Conservation (phyloP, 2,329 filamentous ascomycete genomes). For the Pseudopyricularia cyperi region DNA sequence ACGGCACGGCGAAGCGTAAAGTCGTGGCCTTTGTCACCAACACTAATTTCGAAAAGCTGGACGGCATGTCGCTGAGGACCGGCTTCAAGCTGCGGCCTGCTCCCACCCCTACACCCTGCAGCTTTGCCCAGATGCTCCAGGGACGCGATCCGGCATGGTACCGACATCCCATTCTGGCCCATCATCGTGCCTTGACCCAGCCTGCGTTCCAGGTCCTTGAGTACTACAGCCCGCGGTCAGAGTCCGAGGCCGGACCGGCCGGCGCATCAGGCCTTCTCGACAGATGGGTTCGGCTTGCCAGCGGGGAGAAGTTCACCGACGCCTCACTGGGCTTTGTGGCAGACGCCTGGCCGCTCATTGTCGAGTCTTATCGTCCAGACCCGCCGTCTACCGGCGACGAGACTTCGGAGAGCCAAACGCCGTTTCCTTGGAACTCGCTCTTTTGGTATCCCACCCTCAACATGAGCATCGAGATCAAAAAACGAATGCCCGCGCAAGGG, state of each 20-base stretch:
- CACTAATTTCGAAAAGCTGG: slow-evolving; percentile 16
- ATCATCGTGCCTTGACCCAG: slow-evolving; percentile 6
- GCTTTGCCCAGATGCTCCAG: slow-evolving; percentile 10
- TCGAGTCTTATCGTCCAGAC: slow-evolving; percentile 33
- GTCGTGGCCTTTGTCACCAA: slow-evolving; percentile 27
- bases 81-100: slow-evolving; percentile 10
- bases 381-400: slow-evolving; percentile 9
- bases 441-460: slow-evolving; percentile 69
- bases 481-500: slow-evolving; percentile 51
- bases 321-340: slow-evolving; percentile 49
- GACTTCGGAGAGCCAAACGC: slow-evolving; percentile 5
- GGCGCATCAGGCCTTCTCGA: slow-evolving; percentile 30
- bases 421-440: slow-evolving; percentile 17
- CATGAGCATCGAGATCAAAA: slow-evolving; percentile 68
- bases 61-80: slow-evolving; percentile 16
- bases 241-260: not conserved
- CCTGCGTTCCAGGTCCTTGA: slow-evolving; percentile 16
- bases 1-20: slow-evolving; percentile 14
- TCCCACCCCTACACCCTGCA: slow-evolving; percentile 9
- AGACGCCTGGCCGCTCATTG: slow-evolving; percentile 56
- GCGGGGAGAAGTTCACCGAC: slow-evolving; percentile 49
- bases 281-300: slow-evolving; percentile 53
- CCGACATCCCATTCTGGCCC: not conserved
- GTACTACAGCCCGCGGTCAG: slow-evolving; percentile 15
- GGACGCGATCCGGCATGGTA: slow-evolving; percentile 12